Conservation (phyloP, 1,284 basidiomycete species). For the Cutaneotrichosporon sp. region DNA sequence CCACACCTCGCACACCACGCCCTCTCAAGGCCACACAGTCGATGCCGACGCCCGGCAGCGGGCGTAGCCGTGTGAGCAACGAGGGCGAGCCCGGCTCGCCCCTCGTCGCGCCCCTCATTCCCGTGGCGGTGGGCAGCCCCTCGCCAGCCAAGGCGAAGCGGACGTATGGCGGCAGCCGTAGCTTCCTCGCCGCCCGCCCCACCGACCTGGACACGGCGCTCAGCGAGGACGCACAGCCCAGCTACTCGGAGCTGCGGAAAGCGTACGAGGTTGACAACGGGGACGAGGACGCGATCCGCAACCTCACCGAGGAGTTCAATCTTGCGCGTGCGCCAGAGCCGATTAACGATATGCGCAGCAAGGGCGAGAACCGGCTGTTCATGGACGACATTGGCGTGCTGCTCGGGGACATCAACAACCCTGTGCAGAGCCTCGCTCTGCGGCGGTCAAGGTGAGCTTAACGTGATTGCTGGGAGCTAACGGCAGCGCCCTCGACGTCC, state of each 20-base stretch:
- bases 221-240: slow-evolving; percentile 24
- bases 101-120: slow-evolving; percentile 13
- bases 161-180: slow-evolving; percentile 39
- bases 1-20: slow-evolving; percentile 9
- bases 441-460: slow-evolving; percentile 39
- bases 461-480: not conserved
- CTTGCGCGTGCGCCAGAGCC: slow-evolving; percentile 40
- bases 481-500: slow-evolving; percentile 42
- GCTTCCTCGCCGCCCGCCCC: slow-evolving; percentile 19
- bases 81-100: slow-evolving; percentile 7
- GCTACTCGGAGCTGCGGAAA: slow-evolving; percentile 48
- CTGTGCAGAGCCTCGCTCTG: slow-evolving; percentile 20
- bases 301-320: slow-evolving; percentile 31
- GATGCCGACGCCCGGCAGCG: slow-evolving; percentile 21
- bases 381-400: slow-evolving; percentile 49
- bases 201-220: slow-evolving; percentile 18
- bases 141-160: slow-evolving; percentile 30
- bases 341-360: slow-evolving; percentile 48
- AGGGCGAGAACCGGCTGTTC: slow-evolving; percentile 50
- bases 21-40: slow-evolving; percentile 11
- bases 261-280: slow-evolving; percentile 46
- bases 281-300: slow-evolving; percentile 24
- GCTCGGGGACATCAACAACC: slow-evolving; percentile 38
- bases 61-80: slow-evolving; percentile 4
- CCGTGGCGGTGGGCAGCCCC: slow-evolving; percentile 6